These are phyloP conservation scores for Hordeum pubiflorum DNA, from an alignment of 202 grass and related monocot species.

Conservation along the genomic window DNA sequence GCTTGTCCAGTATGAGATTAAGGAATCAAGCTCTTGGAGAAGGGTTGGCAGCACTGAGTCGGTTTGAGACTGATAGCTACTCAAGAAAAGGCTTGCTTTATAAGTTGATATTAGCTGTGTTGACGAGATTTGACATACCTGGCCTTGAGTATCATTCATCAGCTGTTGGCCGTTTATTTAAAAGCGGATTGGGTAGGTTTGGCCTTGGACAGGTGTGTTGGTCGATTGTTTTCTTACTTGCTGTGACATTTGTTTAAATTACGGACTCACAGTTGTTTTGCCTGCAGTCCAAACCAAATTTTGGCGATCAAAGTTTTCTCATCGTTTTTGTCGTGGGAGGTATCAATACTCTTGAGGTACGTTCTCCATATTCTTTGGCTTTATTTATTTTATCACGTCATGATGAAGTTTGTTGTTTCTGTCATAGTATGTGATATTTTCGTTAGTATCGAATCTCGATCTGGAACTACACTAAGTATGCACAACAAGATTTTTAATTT, in stretches of 20 bases:
- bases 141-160: slow-evolving; percentile 88
- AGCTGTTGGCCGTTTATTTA: slow-evolving; percentile 80
- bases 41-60: slow-evolving; percentile 54
- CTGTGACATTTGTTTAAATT: slow-evolving; percentile 6
- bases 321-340: slow-evolving; percentile 90
- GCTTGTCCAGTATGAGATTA: slow-evolving; percentile 70
- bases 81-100: slow-evolving; percentile 80
- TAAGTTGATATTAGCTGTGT: slow-evolving; percentile 71
- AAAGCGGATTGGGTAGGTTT: slow-evolving; percentile 89
- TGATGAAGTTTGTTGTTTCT: neutral
- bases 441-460: neutral
- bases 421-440: neutral
- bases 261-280: neutral
- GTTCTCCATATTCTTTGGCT: slow-evolving; percentile 13
- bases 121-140: slow-evolving; percentile 61
- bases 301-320: slow-evolving; percentile 82
- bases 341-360: slow-evolving; percentile 85
- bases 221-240: neutral
- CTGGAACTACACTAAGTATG: neutral
- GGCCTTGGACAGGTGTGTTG: slow-evolving; percentile 80
- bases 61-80: slow-evolving; percentile 64
- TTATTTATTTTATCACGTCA: slow-evolving; percentile 2
- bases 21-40: slow-evolving; percentile 70
- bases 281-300: slow-evolving; percentile 82
- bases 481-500: neutral